A percentile compares a stretch with the other conserved stretches of the same genome.
These are phyloP conservation scores for Candida anutae DNA, from an alignment of 1,139 yeast species.

Conservation along the genomic window DNA sequence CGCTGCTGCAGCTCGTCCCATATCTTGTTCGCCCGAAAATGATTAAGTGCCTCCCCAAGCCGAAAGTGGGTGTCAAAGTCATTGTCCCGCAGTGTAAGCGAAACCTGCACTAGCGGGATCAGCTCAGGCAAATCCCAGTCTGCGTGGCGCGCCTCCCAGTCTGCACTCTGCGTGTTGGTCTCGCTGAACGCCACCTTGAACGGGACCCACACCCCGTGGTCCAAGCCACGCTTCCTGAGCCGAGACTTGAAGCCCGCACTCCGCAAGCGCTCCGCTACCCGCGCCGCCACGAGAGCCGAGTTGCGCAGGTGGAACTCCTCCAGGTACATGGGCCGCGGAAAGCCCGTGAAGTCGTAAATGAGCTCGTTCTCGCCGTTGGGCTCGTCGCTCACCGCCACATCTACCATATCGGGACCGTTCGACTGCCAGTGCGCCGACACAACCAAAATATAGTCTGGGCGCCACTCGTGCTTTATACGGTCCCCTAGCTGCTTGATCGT, in stretches of 20 bases:
- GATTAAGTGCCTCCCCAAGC: conserved; percentile 48
- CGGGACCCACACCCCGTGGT: conserved; percentile 83
- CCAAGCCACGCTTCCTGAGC: conserved; percentile 53
- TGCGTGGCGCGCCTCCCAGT: conserved; percentile 12
- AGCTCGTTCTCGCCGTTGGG: conserved; percentile 27
- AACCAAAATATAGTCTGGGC: conserved; percentile 59
- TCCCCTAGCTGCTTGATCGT: conserved; percentile 42
- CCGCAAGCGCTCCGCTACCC: conserved; percentile 34
- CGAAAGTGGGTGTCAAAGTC: conserved; percentile 42
- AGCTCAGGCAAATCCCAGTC: conserved; percentile 43
- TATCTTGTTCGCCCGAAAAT: conserved; percentile 38
- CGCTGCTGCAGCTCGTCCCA: conserved; percentile 22
- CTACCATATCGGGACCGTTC: conserved; percentile 28
- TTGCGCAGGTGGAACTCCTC: conserved; percentile 51
- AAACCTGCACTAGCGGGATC: conserved; percentile 45
- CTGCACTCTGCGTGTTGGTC: conserved; percentile 15
- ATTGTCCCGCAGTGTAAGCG: conserved; percentile 42
- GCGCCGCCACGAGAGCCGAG: conserved; percentile 33
- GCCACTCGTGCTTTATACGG: conserved; percentile 36
- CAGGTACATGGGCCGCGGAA: conserved; percentile 55
- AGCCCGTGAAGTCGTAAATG: conserved; percentile 69
- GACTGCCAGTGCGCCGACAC: conserved; percentile 80
- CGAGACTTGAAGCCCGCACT: conserved; percentile 37
- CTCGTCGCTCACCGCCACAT: conserved; percentile 37
- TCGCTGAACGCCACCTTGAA: conserved; percentile 58